Evolutionary conservation across 129 eudicot species (phyloP).

Genomic region (Artemisia annua): DNA sequence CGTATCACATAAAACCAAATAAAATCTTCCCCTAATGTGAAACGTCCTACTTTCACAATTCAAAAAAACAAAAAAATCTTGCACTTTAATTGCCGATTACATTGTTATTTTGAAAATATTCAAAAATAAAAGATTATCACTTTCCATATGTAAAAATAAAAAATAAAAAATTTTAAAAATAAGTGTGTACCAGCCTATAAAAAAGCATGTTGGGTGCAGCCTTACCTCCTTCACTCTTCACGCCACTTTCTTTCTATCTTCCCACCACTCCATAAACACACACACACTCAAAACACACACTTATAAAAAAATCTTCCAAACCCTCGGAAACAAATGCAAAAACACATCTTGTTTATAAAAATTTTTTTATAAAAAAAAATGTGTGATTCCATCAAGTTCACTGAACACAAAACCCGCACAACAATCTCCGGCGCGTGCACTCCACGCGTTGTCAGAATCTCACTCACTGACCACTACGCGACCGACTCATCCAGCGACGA

Average conservation of each 20-base stretch:
- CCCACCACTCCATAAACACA: not conserved
- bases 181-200: conserved; percentile 48
- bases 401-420: conserved; percentile 57
- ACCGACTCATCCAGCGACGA: conserved; percentile 87
- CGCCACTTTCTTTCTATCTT: conserved; percentile 9
- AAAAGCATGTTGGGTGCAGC: conserved; percentile 42
- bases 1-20: too few relatives aligned
- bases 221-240: conserved; percentile 32
- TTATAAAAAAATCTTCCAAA: not conserved
- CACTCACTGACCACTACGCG: conserved; percentile 82
- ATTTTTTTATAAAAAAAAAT: conserved; percentile 19
- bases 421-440: conserved; percentile 9
- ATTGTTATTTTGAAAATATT: not conserved
- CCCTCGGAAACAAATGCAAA: not conserved
- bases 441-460: conserved; percentile 47
- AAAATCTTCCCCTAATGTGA: too few relatives aligned
- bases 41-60: too few relatives aligned
- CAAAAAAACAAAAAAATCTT: too few relatives aligned
- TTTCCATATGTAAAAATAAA: conserved; percentile 3
- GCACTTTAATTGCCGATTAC: too few relatives aligned
- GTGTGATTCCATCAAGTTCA: conserved; percentile 48
- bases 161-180: not conserved
- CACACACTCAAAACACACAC: not conserved
- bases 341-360: not conserved
- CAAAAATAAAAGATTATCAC: conserved; percentile 7